phyloP scores from a whole-genome alignment of 2,329 filamentous ascomycete genomes.

The Colletotrichum navitas region DNA sequence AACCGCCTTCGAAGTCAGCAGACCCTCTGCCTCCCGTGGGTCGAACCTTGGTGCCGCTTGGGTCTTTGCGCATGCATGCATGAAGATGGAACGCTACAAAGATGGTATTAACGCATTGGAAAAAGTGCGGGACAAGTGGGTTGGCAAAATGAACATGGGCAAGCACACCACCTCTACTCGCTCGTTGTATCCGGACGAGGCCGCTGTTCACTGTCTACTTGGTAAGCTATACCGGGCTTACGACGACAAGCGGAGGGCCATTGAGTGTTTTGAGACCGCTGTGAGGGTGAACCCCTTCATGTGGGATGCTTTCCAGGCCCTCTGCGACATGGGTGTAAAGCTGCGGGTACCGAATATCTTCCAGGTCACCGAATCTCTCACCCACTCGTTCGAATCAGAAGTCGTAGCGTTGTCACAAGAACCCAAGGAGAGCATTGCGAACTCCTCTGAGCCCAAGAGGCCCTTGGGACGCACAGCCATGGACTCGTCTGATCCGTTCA shows the following conservation, averaged over 20 bases:
- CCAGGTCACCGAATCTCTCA: conserved; percentile 71
- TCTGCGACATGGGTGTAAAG: conserved; percentile 89
- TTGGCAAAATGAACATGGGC: conserved; percentile 80
- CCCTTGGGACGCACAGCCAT: conserved; percentile 54
- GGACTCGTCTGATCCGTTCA: conserved; percentile 64
- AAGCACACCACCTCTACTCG: conserved; percentile 84
- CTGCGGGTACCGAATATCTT: conserved; percentile 90
- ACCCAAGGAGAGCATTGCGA: conserved; percentile 53
- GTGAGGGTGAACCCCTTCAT: conserved; percentile 94
- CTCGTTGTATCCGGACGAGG: conserved; percentile 82
- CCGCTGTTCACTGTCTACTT: conserved; percentile 84
- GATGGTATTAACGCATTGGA: conserved; percentile 89
- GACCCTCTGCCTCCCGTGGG: conserved; percentile 76
- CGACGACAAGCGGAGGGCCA: conserved; percentile 85
- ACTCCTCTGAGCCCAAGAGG: conserved; percentile 59
- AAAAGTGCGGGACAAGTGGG: conserved; percentile 82
- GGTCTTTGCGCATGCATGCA: conserved; percentile 89
- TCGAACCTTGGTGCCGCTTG: conserved; percentile 89
- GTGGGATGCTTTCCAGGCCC: conserved; percentile 94
- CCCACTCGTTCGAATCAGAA: conserved; percentile 61
- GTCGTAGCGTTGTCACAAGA: conserved; percentile 50
- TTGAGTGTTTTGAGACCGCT: conserved; percentile 88
- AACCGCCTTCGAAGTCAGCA: conserved; percentile 87
- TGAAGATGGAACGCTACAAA: conserved; percentile 81
- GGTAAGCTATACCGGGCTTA: conserved; percentile 89